Percentiles rank a stretch among this genome's conserved stretches.
Conservation (phyloP, 2,329 filamentous ascomycete genomes). For the Chaetomiaceae sp. region DNA sequence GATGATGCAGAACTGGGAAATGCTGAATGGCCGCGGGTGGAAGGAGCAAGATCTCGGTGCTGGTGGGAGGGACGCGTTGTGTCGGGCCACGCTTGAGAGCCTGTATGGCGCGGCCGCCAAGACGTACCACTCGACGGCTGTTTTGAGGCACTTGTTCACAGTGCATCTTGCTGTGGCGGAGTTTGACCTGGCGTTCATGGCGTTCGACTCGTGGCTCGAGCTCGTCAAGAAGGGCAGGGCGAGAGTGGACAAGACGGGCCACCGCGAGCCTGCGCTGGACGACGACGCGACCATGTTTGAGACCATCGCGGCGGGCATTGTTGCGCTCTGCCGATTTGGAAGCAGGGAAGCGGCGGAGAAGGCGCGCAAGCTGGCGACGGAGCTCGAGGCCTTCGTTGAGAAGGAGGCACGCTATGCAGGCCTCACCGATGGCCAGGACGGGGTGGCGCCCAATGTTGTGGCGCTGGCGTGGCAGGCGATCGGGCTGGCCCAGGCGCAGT, state of each 20-base stretch:
- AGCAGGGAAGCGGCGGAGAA: constrained; percentile 69
- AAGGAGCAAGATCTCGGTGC: constrained; percentile 72
- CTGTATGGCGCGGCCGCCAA: constrained; percentile 87
- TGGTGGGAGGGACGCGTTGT: constrained; percentile 69
- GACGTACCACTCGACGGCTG: constrained; percentile 89
- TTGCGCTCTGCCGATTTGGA: constrained; percentile 76
- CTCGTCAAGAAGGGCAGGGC: constrained; percentile 82
- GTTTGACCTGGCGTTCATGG: constrained; percentile 84
- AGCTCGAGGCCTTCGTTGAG: constrained; percentile 69
- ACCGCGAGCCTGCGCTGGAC: constrained; percentile 66
- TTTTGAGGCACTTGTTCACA: constrained; percentile 78
- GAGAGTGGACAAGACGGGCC: constrained; percentile 70
- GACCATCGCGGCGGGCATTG: constrained; percentile 74
- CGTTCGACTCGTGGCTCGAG: constrained; percentile 86
- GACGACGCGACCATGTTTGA: constrained; percentile 69
- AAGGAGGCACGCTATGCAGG: constrained; percentile 37
- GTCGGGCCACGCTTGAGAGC: constrained; percentile 73
- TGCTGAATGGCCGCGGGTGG: constrained; percentile 76
- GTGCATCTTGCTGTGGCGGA: constrained; percentile 84
- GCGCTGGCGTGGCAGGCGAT: constrained; percentile 76
- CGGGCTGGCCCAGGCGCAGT: constrained; percentile 78
- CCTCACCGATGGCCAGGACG: constrained; percentile 18
- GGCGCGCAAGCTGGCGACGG: constrained; percentile 61
- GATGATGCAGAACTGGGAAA: constrained; percentile 77
- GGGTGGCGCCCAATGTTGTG: constrained; percentile 54